Base-by-base conservation (phyloP, 2,329 filamentous ascomycete species). In the Colletotrichum sp. region DNA sequence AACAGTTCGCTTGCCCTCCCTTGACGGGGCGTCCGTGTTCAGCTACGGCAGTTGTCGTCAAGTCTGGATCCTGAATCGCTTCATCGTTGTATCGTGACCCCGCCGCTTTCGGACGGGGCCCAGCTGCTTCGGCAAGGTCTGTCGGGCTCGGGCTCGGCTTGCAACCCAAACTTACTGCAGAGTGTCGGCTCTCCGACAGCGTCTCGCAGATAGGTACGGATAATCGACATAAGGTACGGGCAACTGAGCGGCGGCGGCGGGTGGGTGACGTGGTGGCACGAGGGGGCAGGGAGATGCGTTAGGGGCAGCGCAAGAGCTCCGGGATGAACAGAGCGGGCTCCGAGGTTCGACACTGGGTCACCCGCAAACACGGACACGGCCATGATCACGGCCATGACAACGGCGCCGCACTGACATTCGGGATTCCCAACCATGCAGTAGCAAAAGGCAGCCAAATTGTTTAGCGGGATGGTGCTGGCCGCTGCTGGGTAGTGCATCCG, bases 331-430 rank as follows among this genome's bases (percentile, higher is more conserved):
- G 63, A 52, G 55, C 26, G 55, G 39, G n/a, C 69, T 26, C 15
- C 57, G 36, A 73, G 24, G 36, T 68, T 57, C 39, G 62, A 59
- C 59, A 64, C 55, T 26, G 32, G 36, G 30, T 21, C 57, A 32
- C 32, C 55, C 30, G 65, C 12, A 13, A 24, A 49, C 18, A 49
- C 24, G 66, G 55, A 21, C 55, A 60, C 52, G 18, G 65, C 67
- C 15, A 80, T 18, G 9, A 69, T 71, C 21, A 76, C 57, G n/a
- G 78, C 76, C 71, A 78, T 55, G 55, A 75, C 60, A 18, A 70
- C 73, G 32, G 30, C 12, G 76, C 63, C 24, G 71, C 69, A 65
- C 57, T 76, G 32, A 52, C 68, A 57, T 34, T 34, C 39, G 30
- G 32, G 32, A 59, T n/a, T 59, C 21, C 13, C 26, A 60, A 44